A percentile compares a stretch with the other conserved stretches of the same genome.
These are phyloP conservation scores for Gautieria morchelliformis DNA, from an alignment of 768 basidiomycete genomes.

Conservation along the genomic window DNA sequence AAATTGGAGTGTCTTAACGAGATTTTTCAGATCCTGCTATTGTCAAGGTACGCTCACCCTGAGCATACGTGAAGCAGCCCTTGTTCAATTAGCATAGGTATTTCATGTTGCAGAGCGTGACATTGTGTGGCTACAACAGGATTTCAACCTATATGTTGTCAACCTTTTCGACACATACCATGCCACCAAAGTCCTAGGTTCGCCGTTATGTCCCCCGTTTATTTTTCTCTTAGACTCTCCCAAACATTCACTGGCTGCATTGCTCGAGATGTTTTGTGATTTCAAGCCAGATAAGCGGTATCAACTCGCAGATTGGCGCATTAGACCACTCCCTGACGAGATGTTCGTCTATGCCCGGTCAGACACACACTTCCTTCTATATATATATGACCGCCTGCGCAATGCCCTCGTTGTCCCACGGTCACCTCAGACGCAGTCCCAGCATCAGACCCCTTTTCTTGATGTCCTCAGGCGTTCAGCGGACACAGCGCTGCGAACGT, in stretches of 20 bases:
- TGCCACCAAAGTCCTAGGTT: slow-evolving; percentile 79
- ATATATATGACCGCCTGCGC: slow-evolving; percentile 85
- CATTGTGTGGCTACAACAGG: slow-evolving; percentile 92
- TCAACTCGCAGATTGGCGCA: slow-evolving; percentile 96
- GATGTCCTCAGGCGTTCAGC: slow-evolving; percentile 64
- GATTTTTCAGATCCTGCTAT: slow-evolving; percentile 75
- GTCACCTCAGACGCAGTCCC: slow-evolving; percentile 84
- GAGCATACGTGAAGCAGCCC: background rate
- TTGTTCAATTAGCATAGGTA: slow-evolving; percentile 38
- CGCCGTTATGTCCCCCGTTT: background rate
- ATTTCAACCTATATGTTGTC: slow-evolving; percentile 90
- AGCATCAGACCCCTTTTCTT: slow-evolving; percentile 46
- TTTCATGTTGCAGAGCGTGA: slow-evolving; percentile 94
- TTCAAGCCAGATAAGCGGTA: slow-evolving; percentile 91
- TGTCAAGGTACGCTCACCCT: slow-evolving; percentile 53
- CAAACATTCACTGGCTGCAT: slow-evolving; percentile 70
- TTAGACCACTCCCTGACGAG: slow-evolving; percentile 78
- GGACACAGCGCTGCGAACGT: slow-evolving; percentile 65
- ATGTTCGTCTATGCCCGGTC: slow-evolving; percentile 92
- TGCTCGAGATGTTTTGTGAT: slow-evolving; percentile 84
- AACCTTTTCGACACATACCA: slow-evolving; percentile 97
- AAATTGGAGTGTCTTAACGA: slow-evolving; percentile 70
- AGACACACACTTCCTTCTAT: slow-evolving; percentile 92
- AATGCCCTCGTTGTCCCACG: slow-evolving; percentile 80
- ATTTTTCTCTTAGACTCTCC: slow-evolving; percentile 51